These are phyloP conservation scores for Alternaria ethzedia DNA, from an alignment of 2,329 filamentous ascomycete genomes.

Conservation along the genomic window DNA sequence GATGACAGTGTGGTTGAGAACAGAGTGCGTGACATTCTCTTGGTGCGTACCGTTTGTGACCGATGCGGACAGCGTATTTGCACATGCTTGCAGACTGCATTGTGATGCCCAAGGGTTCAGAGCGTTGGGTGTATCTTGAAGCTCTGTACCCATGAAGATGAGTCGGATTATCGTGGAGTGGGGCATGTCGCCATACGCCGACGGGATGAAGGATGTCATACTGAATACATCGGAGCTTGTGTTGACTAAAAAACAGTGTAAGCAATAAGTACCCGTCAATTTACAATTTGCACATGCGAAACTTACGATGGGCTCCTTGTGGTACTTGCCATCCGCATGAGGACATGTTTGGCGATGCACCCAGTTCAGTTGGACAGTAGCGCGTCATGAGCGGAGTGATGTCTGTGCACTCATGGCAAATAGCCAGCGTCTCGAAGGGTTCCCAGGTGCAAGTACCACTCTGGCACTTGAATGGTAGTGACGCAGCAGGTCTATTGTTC, in stretches of 20 bases:
- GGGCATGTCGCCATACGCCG: conserved; percentile 21
- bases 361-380: conserved; percentile 17
- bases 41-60: conserved; percentile 20
- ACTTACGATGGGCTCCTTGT: conserved; percentile 9
- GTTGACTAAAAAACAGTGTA: conserved; percentile 1
- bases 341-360: conserved; percentile 8
- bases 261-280: background rate
- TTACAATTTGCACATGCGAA: background rate
- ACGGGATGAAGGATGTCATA: conserved; percentile 23
- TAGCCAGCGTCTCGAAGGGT: conserved; percentile 14
- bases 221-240: conserved; percentile 23
- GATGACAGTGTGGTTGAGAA: conserved; percentile 14
- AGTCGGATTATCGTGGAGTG: conserved; percentile 18
- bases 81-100: conserved; percentile 18
- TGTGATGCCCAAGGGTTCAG: conserved; percentile 19
- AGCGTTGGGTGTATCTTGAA: conserved; percentile 7
- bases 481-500: conserved; percentile 19
- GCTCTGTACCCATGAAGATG: conserved; percentile 22
- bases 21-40: conserved; percentile 16
- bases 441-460: conserved; percentile 19
- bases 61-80: conserved; percentile 14
- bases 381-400: conserved; percentile 15
- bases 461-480: conserved; percentile 15
- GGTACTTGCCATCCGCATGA: conserved; percentile 19
- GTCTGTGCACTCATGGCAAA: conserved; percentile 19